These are phyloP conservation scores for Fusarium luffae DNA, from an alignment of 2,329 filamentous ascomycete genomes.

Conservation along the genomic window DNA sequence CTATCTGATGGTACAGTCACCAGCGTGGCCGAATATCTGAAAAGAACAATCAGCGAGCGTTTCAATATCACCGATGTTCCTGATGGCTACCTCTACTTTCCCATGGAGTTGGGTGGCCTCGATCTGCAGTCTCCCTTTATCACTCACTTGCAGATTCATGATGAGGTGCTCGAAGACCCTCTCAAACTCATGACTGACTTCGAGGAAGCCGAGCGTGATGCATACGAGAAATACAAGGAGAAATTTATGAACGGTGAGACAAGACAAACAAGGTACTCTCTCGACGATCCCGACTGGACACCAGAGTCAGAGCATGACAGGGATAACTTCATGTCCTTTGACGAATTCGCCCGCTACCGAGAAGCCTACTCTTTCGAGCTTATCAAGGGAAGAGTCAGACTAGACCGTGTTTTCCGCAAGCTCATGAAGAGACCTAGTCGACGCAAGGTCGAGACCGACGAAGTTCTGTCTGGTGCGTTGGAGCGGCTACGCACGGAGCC, in stretches of 20 bases:
- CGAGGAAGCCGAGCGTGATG: conserved; percentile 49
- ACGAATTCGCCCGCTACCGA: conserved; percentile 57
- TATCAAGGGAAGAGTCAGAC: conserved; percentile 15
- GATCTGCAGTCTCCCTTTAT: conserved; percentile 60
- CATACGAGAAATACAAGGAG: conserved; percentile 51
- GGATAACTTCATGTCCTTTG: conserved; percentile 57
- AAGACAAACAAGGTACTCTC: neutral
- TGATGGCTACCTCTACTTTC: conserved; percentile 60
- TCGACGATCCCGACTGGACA: conserved; percentile 43
- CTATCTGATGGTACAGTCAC: conserved; percentile 41
- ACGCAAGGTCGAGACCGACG: conserved; percentile 43
- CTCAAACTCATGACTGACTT: conserved; percentile 47
- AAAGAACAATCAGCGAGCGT: conserved; percentile 60
- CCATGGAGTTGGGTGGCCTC: conserved; percentile 58
- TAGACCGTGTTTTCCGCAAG: conserved; percentile 50
- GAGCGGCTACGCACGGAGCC: conserved; percentile 28
- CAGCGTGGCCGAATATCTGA: conserved; percentile 67
- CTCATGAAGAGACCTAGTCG: conserved; percentile 51
- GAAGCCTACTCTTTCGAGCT: conserved; percentile 53
- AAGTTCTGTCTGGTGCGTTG: conserved; percentile 37
- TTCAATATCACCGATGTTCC: conserved; percentile 60
- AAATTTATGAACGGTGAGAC: conserved; percentile 49
- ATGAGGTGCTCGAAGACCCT: conserved; percentile 48
- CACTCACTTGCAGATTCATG: conserved; percentile 53
- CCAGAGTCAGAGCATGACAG: conserved; percentile 47